These are phyloP conservation scores for Hymenochaete sp. DNA, from an alignment of 1,284 basidiomycete genomes.

Conservation along the genomic window DNA sequence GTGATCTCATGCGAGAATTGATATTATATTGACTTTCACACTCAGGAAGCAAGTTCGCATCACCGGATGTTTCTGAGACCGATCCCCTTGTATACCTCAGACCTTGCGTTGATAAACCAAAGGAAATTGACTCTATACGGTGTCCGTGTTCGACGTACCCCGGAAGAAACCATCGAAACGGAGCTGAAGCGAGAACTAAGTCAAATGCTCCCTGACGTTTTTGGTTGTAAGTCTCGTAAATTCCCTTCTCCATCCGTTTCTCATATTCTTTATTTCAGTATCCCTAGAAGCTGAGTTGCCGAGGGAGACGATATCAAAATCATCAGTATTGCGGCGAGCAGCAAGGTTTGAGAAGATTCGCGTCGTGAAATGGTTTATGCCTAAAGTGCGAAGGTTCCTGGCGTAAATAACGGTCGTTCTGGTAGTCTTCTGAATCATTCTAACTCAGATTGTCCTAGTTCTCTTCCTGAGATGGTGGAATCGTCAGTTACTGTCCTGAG, in stretches of 20 bases:
- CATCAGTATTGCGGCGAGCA: conserved; percentile 34
- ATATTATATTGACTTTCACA: not conserved
- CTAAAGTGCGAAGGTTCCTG: conserved; percentile 47
- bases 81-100: conserved; percentile 56
- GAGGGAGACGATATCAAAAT: conserved; percentile 10
- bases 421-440: not conserved
- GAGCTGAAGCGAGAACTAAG: conserved; percentile 62
- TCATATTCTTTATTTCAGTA: not conserved
- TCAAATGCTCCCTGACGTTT: conserved; percentile 54
- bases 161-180: conserved; percentile 58
- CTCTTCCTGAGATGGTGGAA: conserved; percentile 1
- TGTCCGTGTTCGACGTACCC: conserved; percentile 51
- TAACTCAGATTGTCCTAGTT: not conserved
- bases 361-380: conserved; percentile 62
- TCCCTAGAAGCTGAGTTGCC: conserved; percentile 13
- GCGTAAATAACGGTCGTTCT: conserved; percentile 30
- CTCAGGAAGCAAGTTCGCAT: conserved; percentile 38
- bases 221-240: conserved; percentile 39
- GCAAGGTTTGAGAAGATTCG: conserved; percentile 64
- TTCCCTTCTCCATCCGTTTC: not conserved
- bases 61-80: conserved; percentile 59
- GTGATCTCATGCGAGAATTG: conserved; percentile 16
- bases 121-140: conserved; percentile 62
- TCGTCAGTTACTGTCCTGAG: conserved; percentile 29
- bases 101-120: conserved; percentile 51